A percentile compares a stretch with the other conserved stretches of the same genome.
Evolutionary conservation across 768 basidiomycete genomes (phyloP).

Genomic region (Pleurotus citrinopileatus): DNA sequence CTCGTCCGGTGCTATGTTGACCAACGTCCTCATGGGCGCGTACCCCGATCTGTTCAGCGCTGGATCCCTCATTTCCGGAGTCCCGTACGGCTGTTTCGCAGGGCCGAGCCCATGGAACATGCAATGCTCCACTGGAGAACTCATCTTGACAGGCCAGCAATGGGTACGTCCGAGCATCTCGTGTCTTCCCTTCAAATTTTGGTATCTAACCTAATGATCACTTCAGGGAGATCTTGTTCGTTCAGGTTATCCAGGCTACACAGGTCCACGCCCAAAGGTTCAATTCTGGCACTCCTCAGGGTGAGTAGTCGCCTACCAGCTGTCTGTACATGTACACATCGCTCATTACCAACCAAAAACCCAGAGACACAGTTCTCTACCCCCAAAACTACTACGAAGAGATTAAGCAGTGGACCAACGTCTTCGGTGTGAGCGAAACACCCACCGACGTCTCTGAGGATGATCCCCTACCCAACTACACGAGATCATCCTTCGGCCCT

Average conservation of each 20-base stretch:
- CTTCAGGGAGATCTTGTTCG: conserved; percentile 42
- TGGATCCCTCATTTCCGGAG: conserved; percentile 47
- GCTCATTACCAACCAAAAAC: not conserved
- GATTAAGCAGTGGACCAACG: conserved; percentile 55
- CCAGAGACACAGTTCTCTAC: conserved; percentile 48
- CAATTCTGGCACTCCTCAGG: conserved; percentile 55
- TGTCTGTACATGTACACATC: not conserved
- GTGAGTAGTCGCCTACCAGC: conserved; percentile 17
- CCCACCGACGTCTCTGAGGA: conserved; percentile 35
- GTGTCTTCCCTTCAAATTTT: too few relatives aligned
- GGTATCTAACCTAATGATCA: too few relatives aligned
- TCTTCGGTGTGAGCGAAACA: conserved; percentile 43
- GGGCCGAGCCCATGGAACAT: conserved; percentile 46
- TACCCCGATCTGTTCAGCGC: conserved; percentile 55
- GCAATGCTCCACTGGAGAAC: conserved; percentile 40
- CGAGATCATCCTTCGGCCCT: conserved; percentile 45
- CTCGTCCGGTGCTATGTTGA: conserved; percentile 60
- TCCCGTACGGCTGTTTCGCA: conserved; percentile 53
- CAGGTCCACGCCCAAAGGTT: conserved; percentile 46
- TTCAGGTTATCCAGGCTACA: conserved; percentile 49
- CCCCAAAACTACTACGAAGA: conserved; percentile 48
- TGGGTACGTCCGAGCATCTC: conserved; percentile 43
- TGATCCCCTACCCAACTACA: conserved; percentile 43
- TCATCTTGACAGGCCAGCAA: conserved; percentile 41
- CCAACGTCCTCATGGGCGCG: conserved; percentile 49